Base-by-base conservation (phyloP, 2,329 filamentous ascomycete species). In the Cercospora zeina region DNA sequence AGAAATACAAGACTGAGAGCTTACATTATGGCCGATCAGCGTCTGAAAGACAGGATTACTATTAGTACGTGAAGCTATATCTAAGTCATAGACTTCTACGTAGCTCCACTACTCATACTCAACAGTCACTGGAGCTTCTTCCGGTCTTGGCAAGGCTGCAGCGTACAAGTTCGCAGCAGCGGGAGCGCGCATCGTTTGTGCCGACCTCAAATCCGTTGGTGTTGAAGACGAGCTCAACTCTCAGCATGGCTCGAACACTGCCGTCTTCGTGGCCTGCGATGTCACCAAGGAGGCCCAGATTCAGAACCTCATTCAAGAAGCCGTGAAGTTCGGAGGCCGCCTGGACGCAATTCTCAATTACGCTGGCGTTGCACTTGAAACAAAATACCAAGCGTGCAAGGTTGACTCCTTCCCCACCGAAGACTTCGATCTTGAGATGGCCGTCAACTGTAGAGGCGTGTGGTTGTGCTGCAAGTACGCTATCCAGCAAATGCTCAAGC, bases 391-490 rank as follows among this genome's bases (percentile, higher is more conserved):
- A 14, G 16, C 8, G 10, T 42, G 36, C 37, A 31, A 27, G 16
- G 36, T 42, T 19, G 49, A 62, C 14, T 31, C 16, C 13, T 39
- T 68, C 19, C 51, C 62, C 7, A 67, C 65, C 1, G 62, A 67
- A 14, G 58, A 66, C 19, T 73, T 69, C 33, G 71, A 74, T 50
- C 36, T 34, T 8, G 66, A 66, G 11, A 66, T 69, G 59, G 51
- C 58, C 1, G 62, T 80, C 19, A 80, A 80, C 57, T 64, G 66
- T 6, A 74, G 75, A 37, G 77, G 76, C 2, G 74, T 77, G 6
- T 80, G 76, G 65, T 67, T 79, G 5, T 77, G 78, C 13, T 77
- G 76, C 54, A 79, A 79, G 64, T 76, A 77, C 56, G 75, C 73
- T 3, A 59, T 74, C 14, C 62, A 69, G 6, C 75, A 78, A 65